Evolutionary conservation across 257 asterid species (phyloP).

Genomic region (Solanum pennellii): DNA sequence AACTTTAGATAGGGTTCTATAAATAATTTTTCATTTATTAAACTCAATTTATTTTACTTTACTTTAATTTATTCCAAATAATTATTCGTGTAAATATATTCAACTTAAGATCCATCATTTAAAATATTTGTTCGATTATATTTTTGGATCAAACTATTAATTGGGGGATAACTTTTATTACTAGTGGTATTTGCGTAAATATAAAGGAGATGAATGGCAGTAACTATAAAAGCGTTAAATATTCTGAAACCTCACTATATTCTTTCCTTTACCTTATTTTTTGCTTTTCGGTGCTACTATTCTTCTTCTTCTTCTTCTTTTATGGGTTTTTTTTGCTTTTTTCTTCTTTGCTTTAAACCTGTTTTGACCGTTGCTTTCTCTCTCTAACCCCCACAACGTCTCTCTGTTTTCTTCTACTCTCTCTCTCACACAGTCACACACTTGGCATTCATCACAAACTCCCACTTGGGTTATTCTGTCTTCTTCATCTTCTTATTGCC

Average conservation of each 20-base stretch:
- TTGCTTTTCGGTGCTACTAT: neutral
- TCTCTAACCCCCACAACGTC: constrained; percentile 1
- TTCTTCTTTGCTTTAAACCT: constrained; percentile 12
- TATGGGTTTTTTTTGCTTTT: neutral
- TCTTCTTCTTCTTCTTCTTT: constrained; percentile 2
- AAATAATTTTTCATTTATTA: neutral
- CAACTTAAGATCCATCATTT: neutral
- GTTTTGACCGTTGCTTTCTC: constrained; percentile 43
- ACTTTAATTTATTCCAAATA: neutral
- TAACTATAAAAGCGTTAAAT: neutral
- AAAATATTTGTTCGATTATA: too few relatives aligned
- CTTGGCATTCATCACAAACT: neutral
- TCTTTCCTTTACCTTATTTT: constrained; percentile 14
- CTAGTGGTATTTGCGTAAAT: neutral
- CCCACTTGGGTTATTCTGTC: neutral
- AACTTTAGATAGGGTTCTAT: neutral
- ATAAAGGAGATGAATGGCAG: neutral
- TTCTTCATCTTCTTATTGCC: neutral
- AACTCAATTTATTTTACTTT: neutral
- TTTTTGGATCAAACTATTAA: too few relatives aligned
- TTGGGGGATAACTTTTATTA: accelerated
- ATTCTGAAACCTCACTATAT: constrained; percentile 6
- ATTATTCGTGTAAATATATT: neutral
- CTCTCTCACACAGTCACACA: neutral
- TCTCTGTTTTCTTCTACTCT: neutral